Base-by-base conservation (phyloP, 257 asterid species). In the Primulina huaijiensis region DNA sequence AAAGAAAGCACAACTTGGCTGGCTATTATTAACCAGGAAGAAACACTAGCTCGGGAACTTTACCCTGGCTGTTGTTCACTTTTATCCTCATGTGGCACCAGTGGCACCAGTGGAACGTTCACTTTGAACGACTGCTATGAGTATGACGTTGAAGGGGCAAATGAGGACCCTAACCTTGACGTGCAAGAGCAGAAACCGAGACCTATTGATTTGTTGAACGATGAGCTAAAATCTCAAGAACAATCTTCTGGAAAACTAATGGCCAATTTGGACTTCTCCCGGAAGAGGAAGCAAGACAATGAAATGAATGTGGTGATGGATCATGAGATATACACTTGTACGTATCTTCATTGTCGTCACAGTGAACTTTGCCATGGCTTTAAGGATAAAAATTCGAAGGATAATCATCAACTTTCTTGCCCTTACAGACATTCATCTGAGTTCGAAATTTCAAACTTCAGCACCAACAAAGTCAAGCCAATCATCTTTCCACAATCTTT, bases 391-490 rank as follows among this genome's bases (percentile, higher is more conserved):
- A 73, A 80, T 23, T 69, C 92, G 0, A 80, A 92, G 46, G 94
- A 92, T 84, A 86, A 92, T 25, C 98, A 92, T 74, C 98, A 88
- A 64, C 75, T 86, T 12, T 71, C 92, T 31, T 92, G 97, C 76
- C 92, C 87, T 50, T 83, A 73, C 76, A 78, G 77, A 60, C 82
- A 35, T 56, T 46, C 85, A 12, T 53, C 91, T 4, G 84, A 75
- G 43, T 85, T 76, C 8, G 90, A 86, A 3, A 85, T 79, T 43
- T 33, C 89, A 0, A 74, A 27, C 58, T 83, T 83, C 50, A 81
- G 34, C 61, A 63, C 82, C 33, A 81, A 76, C n/a, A 90, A 91
- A 29, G 79, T 82, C 69, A 89, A 87, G 72, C 96, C 90, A 0
- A 73, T 75, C 40, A 77, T 76, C 52, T 78, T 80, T 46, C 85